Evolutionary conservation across 352 stramenopile genomes (phyloP), one percentile per base, ranked within the genome.

Genomic region (Phytophthora ramorum): DNA sequence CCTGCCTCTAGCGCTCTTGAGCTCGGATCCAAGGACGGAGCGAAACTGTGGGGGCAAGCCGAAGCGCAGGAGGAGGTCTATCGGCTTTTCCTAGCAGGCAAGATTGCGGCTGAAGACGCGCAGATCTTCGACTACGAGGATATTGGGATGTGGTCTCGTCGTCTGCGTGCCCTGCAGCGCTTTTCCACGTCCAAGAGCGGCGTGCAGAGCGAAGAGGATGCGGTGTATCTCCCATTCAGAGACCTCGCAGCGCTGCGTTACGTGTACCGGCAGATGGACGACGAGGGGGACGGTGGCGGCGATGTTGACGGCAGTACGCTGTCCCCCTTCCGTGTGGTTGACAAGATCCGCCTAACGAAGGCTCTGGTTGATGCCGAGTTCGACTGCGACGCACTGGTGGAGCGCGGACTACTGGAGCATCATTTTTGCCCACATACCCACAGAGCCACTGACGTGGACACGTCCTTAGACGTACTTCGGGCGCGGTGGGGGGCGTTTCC

Each of bases 301-400:
- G 68, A 58, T 16, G 49, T 76, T 14, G 48, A 63, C 28, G 54
- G 59, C 16, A 69, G 53, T 46, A 60, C 47, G 35, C 63, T 69
- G 10, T 83, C 79, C 24, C 81, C 83, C n/a, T 93, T 94, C 47
- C 86, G 86, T 7, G 63, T 86, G 13, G 84, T 86, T 14, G 86
- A 92, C 74, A 90, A 91, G 65, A 92, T 93, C 58, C 84, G 81
- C 0, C 67, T 94, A 13, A 90, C 84, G 4, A 92, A 92, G 54
- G 73, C 75, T 2, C 73, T 92, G 30, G 67, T 94, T 28, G 86
- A 93, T 53, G 67, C 67, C 16, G 76, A 92, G 58, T 91, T 93
- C 49, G 81, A 94, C 65, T 90, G 79, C 37, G 83, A 92, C 17
- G 71, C 82, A 26, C 78, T 94, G 17, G 60, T 85, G 30, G 64